A percentile compares a stretch with the other conserved stretches of the same genome.
Conservation (phyloP, 225 moss, liverwort and hornwort genomes). For the Pleurozium schreberi region DNA sequence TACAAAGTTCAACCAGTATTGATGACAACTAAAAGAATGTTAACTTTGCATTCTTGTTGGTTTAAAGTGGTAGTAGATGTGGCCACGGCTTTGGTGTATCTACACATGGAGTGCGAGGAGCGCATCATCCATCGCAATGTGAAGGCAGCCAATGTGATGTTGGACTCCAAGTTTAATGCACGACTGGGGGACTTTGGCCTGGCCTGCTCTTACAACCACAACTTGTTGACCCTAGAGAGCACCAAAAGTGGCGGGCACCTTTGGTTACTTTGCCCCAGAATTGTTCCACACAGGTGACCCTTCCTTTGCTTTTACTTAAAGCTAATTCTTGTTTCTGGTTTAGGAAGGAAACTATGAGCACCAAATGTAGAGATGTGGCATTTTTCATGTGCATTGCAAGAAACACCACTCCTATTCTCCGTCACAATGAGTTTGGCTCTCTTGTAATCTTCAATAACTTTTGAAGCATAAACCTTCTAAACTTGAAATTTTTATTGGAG, state of each 20-base stretch:
- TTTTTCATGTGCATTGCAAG: too few relatives aligned
- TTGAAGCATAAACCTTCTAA: too few relatives aligned
- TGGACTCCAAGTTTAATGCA: not conserved
- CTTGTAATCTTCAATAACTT: too few relatives aligned
- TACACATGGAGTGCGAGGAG: not conserved
- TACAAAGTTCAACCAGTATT: too few relatives aligned
- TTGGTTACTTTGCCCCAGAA: not conserved
- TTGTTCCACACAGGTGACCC: not conserved
- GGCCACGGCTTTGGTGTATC: accelerated
- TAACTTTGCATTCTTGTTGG: not conserved
- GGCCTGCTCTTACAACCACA: accelerated
- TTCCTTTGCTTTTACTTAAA: not conserved
- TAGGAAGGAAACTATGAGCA: not conserved
- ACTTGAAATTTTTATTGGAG: too few relatives aligned
- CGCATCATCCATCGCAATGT: not conserved
- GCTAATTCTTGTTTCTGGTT: not conserved
- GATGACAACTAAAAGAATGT: not conserved
- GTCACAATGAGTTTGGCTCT: too few relatives aligned
- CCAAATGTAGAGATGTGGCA: too few relatives aligned
- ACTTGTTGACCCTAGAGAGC: not conserved
- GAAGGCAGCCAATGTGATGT: not conserved
- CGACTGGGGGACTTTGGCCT: not conserved
- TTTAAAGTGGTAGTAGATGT: not conserved
- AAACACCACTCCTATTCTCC: too few relatives aligned
- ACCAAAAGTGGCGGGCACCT: not conserved